Evolutionary conservation across 805 yeast species (phyloP).

Genomic region (Saccharomycopsis vini): DNA sequence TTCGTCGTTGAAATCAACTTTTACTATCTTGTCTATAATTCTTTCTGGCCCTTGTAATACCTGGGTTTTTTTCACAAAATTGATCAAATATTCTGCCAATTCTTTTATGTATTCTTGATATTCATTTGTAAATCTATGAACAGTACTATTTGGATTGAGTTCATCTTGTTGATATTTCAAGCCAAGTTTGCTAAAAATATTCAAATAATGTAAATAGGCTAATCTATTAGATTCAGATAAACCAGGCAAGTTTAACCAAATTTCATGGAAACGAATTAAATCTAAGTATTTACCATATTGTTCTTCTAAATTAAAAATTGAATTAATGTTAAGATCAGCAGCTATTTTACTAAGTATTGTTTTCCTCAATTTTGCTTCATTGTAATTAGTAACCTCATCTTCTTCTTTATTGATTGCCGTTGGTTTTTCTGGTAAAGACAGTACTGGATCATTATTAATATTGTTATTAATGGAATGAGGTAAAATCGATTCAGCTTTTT

Average conservation of each 20-base stretch:
- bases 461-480: conserved; percentile 9
- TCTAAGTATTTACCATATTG: conserved; percentile 58
- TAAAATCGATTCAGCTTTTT: conserved; percentile 5
- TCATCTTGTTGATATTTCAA: conserved; percentile 14
- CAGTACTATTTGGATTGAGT: conserved; percentile 19
- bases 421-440: conserved; percentile 27
- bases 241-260: conserved; percentile 41
- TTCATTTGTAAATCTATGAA: conserved; percentile 25
- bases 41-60: conserved; percentile 39
- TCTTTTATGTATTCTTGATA: conserved; percentile 39
- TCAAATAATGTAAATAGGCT: conserved; percentile 44
- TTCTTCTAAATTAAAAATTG: conserved; percentile 52
- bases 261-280: conserved; percentile 40
- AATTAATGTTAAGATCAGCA: conserved; percentile 37
- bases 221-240: conserved; percentile 25
- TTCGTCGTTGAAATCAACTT: conserved; percentile 22
- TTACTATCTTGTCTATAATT: conserved; percentile 23
- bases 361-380: conserved; percentile 6
- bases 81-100: conserved; percentile 41
- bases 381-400: conserved; percentile 17
- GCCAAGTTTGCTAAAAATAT: conserved; percentile 34
- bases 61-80: conserved; percentile 38
- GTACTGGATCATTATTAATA: conserved; percentile 15
- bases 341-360: conserved; percentile 43
- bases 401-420: conserved; percentile 18